Evolutionary conservation across 495 filamentous ascomycete species (phyloP), one percentile per base, ranked within the genome.

Genomic region (Penicillium goetzii): DNA sequence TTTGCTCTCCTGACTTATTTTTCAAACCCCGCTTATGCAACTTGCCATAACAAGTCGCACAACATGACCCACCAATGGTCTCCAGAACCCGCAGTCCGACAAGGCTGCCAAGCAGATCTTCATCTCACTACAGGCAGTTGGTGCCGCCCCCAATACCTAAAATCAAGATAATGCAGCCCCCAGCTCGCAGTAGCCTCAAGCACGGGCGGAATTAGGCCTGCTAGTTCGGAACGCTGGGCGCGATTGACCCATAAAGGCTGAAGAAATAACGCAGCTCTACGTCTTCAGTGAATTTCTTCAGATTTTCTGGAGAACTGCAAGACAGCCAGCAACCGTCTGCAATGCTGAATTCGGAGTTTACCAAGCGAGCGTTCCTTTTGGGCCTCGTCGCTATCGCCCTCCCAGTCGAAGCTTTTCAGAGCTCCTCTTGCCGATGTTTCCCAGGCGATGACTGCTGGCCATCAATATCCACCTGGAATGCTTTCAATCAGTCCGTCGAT

Each of bases 381-480:
- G 26, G 53, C n/a, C 21, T 56, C 11, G n/a, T 36, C 3, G 33
- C 53, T 19, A 40, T 38, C 19, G 1, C 19, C 3, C 32, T 32
- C 5, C 21, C 32, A 56, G 32, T 32, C 3, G n/a, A 14, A 11
- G 19, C 32, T 10, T 36, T 3, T 1, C 30, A 36, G 11, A 25
- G 33, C 11, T 36, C 52, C 25, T 71, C 59, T 15, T 77, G 75
- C 58, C 68, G 66, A 17, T 76, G 73, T 60, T 68, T 73, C 36
- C 80, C 80, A 0, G 74, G 71, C 2, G 81, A 85, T 51, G 14
- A 61, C 19, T 76, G 76, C 66, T 85, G 83, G 83, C 83, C 83
- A 4, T 68, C 76, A 7, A 54, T 49, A 2, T 33, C 60, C 5
- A 66, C 68, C n/a, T 86, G 83, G 83, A 34, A 64, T 7, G 36